Evolutionary conservation across 2,329 filamentous ascomycete genomes (phyloP), one percentile per base, ranked within the genome.

Genomic region (Cadophora malorum): DNA sequence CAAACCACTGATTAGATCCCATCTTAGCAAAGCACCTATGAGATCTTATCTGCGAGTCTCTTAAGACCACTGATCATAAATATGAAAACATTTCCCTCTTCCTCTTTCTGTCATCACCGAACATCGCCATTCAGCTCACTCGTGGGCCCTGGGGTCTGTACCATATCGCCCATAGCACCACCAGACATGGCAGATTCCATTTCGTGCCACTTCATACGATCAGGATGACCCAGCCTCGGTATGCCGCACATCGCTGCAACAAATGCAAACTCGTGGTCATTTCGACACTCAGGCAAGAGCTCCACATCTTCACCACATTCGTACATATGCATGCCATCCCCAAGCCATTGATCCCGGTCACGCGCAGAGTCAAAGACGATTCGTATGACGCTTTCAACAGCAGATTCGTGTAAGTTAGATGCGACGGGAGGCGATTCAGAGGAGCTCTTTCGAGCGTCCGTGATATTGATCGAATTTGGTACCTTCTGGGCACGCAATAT

Each of bases 201-300:
- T 14, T n/a, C 38, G 56, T 5, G 4, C 5, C n/a, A 45, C 41
- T 38, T 19, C 19, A 60, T 38, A 38, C 9, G 4, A 60, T 60
- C 56, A 41, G 14, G 31, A 7, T 55, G 25, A n/a, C 25, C 52
- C 5, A 60, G 23, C 10, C 14, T 5, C 19, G 38, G 45, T 5
- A 61, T 16, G 8, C 73, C 76, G 67, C 75, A 79, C 47, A 68
- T 68, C 59, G 72, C 66, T 63, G 74, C 75, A 61, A 77, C 76
- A 67, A 77, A 76, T 31, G 73, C 75, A 73, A 78, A 80, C 69
- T 80, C 78, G 69, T 75, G 70, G 67, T 80, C 78, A 66, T 80
- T 79, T 66, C 78, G 74, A 71, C 78, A 80, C 61, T 70, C 68
- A 49, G 75, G 73, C 56, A 79, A 61, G 21, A 55, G 63, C 28